Evolutionary conservation across 768 basidiomycete species (phyloP).

Genomic region (Tulasnella sp.): DNA sequence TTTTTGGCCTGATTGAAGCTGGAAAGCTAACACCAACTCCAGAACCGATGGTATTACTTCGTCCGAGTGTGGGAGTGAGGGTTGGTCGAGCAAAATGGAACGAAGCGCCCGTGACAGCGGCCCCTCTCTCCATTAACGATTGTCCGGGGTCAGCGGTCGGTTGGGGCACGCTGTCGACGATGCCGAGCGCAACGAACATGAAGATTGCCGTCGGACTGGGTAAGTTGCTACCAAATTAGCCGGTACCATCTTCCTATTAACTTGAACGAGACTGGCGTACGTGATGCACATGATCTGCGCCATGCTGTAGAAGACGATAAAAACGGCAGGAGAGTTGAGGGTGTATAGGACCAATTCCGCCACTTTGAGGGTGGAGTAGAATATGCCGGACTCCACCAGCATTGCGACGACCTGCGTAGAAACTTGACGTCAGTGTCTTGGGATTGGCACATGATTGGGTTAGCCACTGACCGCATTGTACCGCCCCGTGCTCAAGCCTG

Average conservation of each 20-base stretch:
- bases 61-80: not conserved
- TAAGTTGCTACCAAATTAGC: not conserved
- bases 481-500: not conserved
- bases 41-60: constrained; percentile 6
- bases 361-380: constrained; percentile 21
- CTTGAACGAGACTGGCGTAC: not conserved
- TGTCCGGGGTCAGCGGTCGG: not conserved
- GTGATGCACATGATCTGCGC: constrained; percentile 24
- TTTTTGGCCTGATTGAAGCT: not conserved
- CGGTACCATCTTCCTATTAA: not conserved
- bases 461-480: constrained; percentile 7
- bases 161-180: not conserved
- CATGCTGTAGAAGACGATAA: constrained; percentile 23
- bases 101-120: constrained; percentile 10
- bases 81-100: constrained; percentile 23
- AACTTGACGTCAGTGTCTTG: not conserved
- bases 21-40: not conserved
- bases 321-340: constrained; percentile 5
- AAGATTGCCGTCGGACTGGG: constrained; percentile 22
- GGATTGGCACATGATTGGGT: not conserved
- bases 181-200: constrained; percentile 20
- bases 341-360: constrained; percentile 15
- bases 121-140: not conserved
- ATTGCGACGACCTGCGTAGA: constrained; percentile 16
- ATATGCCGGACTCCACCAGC: constrained; percentile 18